phyloP scores from a whole-genome alignment of 2,329 filamentous ascomycete genomes.

The Cladosporium cucumerinum region DNA sequence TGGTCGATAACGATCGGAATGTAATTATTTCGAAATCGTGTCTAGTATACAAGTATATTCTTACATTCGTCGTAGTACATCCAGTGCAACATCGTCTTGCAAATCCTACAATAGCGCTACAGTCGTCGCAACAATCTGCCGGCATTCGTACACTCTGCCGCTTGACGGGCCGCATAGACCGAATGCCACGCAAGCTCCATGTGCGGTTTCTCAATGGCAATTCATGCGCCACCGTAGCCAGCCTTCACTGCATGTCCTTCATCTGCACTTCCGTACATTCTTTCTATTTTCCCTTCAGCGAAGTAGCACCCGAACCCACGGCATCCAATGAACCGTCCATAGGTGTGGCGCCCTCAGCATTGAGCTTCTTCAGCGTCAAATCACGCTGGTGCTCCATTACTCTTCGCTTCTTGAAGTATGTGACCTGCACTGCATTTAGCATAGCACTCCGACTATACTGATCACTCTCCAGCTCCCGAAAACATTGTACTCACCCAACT shows the following conservation, averaged over 20 bases:
- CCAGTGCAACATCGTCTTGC: not conserved
- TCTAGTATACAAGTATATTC: not conserved
- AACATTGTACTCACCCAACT: constrained; percentile 70
- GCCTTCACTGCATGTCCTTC: not conserved
- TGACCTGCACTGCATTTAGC: constrained; percentile 59
- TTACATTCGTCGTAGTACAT: not conserved
- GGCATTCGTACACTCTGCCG: not conserved
- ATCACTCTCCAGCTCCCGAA: not conserved
- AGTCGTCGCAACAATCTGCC: not conserved
- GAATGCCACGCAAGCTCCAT: not conserved
- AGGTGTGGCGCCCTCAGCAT: constrained; percentile 41
- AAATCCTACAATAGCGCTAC: not conserved
- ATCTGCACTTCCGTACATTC: not conserved
- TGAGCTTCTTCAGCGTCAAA: constrained; percentile 69
- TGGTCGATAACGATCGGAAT: not conserved
- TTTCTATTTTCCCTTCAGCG: constrained; percentile 17
- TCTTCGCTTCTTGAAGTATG: constrained; percentile 96
- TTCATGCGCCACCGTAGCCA: not conserved
- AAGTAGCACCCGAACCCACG: constrained; percentile 13
- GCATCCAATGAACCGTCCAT: constrained; percentile 18
- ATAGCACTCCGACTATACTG: not conserved
- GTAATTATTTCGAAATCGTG: not conserved
- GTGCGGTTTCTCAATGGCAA: not conserved
- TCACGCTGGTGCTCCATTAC: constrained; percentile 89
- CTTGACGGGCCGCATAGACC: not conserved